Conservation (phyloP, 495 filamentous ascomycete species). For the Jackrogersella minutella region DNA sequence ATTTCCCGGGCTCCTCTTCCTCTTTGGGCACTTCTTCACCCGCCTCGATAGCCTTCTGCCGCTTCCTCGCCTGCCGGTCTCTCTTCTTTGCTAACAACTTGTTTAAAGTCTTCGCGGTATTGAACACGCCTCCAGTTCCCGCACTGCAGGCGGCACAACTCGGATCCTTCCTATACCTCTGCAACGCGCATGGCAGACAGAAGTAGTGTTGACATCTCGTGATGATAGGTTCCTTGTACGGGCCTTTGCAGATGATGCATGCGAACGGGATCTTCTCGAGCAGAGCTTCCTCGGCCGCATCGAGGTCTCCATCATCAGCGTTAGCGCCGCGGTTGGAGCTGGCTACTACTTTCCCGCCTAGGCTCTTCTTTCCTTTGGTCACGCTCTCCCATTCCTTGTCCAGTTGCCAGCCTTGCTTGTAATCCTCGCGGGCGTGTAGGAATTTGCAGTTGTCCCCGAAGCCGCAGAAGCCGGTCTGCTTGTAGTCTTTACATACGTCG, state of each 20-base stretch:
- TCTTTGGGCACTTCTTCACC: constrained; percentile 75
- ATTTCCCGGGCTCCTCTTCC: constrained; percentile 55
- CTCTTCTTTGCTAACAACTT: constrained; percentile 85
- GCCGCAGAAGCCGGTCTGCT: constrained; percentile 85
- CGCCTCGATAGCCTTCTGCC: constrained; percentile 73
- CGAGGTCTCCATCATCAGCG: constrained; percentile 59
- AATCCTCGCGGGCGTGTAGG: constrained; percentile 84
- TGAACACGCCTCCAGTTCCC: constrained; percentile 89
- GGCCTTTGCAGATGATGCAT: constrained; percentile 88
- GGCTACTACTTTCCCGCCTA: constrained; percentile 68
- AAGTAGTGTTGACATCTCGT: constrained; percentile 97
- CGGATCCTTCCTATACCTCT: constrained; percentile 79
- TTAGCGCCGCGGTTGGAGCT: constrained; percentile 61
- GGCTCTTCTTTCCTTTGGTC: constrained; percentile 76
- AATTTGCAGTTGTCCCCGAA: constrained; percentile 89
- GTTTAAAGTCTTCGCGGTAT: constrained; percentile 82
- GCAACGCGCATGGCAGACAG: constrained; percentile 86
- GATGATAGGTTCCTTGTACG: constrained; percentile 82
- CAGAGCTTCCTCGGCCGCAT: constrained; percentile 77
- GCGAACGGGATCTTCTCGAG: constrained; percentile 92
- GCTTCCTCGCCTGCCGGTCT: constrained; percentile 69
- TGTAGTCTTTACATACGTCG: constrained; percentile 96
- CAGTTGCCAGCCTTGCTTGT: constrained; percentile 93
- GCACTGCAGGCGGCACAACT: constrained; percentile 85
- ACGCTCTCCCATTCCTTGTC: constrained; percentile 92